Conservation (phyloP, 1,284 basidiomycete genomes). For the Irpex sp. region DNA sequence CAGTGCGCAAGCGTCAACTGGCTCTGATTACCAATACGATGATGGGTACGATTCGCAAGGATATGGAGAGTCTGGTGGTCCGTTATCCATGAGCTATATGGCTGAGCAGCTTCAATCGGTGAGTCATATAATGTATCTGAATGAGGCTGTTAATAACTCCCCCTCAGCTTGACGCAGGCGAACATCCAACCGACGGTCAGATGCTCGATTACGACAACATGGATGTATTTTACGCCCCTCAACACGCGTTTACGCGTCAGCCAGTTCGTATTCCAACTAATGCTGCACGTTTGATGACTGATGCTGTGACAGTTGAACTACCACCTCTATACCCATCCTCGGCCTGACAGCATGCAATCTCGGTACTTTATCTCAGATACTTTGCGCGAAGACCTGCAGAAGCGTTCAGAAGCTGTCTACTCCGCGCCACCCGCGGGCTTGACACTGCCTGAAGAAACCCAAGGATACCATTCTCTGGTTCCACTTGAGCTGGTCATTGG, state of each 20-base stretch:
- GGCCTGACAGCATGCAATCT: conserved; percentile 51
- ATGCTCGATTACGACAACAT: conserved; percentile 27
- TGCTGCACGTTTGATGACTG: neutral
- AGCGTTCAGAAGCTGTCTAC: conserved; percentile 75
- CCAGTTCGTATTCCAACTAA: conserved; percentile 46
- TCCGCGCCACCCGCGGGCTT: conserved; percentile 42
- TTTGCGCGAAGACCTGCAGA: conserved; percentile 77
- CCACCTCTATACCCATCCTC: conserved; percentile 79
- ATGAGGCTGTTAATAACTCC: conserved; percentile 5
- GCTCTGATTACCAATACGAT: conserved; percentile 8
- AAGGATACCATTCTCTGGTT: conserved; percentile 87
- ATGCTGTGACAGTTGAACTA: conserved; percentile 69
- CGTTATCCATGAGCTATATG: conserved; percentile 3
- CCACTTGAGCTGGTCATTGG: conserved; percentile 62
- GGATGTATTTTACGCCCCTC: conserved; percentile 48
- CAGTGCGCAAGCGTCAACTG: neutral
- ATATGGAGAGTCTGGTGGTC: conserved; percentile 39
- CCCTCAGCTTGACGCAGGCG: conserved; percentile 20
- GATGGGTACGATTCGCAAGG: conserved; percentile 24
- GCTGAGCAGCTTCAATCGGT: conserved; percentile 11
- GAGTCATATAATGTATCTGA: conserved; percentile 8
- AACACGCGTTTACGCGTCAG: conserved; percentile 58
- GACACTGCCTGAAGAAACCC: conserved; percentile 81
- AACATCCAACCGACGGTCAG: conserved; percentile 13
- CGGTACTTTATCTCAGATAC: conserved; percentile 68